Evolutionary conservation across 2,329 filamentous ascomycete species (phyloP).

Genomic region (Colletotrichum tanaceti): DNA sequence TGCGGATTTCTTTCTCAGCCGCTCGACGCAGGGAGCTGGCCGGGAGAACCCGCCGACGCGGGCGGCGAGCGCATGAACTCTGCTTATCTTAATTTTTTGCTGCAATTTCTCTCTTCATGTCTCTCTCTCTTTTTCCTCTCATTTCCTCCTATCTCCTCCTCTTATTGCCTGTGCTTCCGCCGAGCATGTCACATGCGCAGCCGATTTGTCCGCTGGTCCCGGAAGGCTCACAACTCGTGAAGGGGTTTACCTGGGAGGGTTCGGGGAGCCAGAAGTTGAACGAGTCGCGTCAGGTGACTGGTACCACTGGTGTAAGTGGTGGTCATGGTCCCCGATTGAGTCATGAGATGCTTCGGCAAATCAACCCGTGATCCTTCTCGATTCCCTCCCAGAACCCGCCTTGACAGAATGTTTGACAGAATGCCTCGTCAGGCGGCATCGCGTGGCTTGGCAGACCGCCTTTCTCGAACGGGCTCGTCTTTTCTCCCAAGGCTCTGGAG

Average conservation of each 20-base stretch:
- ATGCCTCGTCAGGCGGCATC: background rate
- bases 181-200: too few species aligned
- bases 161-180: too few species aligned
- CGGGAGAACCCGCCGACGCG: background rate
- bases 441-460: conserved; percentile 36
- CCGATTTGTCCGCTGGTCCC: background rate
- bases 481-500: conserved; percentile 21
- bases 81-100: background rate
- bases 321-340: background rate
- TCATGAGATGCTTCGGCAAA: background rate
- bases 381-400: too few species aligned
- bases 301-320: too few species aligned
- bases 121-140: too few species aligned
- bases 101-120: background rate
- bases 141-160: too few species aligned
- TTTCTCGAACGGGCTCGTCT: conserved; percentile 28
- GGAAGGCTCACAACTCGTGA: too few species aligned
- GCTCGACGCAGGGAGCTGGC: conserved; percentile 17
- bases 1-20: background rate
- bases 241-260: background rate
- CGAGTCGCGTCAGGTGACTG: conserved; percentile 1
- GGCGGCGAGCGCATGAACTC: background rate
- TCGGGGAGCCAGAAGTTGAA: conserved; percentile 13
- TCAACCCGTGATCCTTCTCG: too few species aligned
- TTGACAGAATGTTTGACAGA: too few species aligned